Percentiles rank a stretch among this genome's conserved stretches.
Conservation (phyloP, 1,139 yeast species). For the Sugiyamaella pinicola region DNA sequence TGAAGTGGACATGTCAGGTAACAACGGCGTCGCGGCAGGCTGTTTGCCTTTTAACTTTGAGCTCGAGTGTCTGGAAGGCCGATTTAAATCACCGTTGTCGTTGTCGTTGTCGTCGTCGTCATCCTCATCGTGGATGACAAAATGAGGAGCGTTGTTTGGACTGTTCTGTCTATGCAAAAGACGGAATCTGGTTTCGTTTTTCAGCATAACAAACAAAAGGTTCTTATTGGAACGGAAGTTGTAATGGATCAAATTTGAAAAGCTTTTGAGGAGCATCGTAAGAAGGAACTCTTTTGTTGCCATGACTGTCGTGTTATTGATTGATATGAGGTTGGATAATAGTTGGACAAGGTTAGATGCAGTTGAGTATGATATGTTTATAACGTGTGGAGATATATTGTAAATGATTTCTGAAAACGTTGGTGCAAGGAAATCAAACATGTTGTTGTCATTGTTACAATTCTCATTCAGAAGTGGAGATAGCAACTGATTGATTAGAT, state of each 20-base stretch:
- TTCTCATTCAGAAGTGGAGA: conserved; percentile 20
- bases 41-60: conserved; percentile 13
- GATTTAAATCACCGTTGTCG: conserved; percentile 35
- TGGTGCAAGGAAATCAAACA: conserved; percentile 29
- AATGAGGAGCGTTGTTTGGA: conserved; percentile 2
- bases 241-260: conserved; percentile 37
- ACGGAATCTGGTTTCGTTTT: conserved; percentile 34
- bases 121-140: conserved; percentile 27
- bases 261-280: conserved; percentile 38
- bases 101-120: conserved; percentile 37
- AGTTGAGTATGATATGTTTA: conserved; percentile 56
- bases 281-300: conserved; percentile 53
- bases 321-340: conserved; percentile 41
- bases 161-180: conserved; percentile 24
- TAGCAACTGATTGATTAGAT: conserved; percentile 37
- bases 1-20: neutral
- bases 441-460: conserved; percentile 29
- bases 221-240: conserved; percentile 39
- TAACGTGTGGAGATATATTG: conserved; percentile 42
- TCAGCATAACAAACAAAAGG: conserved; percentile 39
- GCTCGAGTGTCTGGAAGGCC: neutral
- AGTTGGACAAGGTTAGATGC: conserved; percentile 60
- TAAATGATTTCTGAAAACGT: conserved; percentile 40
- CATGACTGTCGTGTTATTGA: conserved; percentile 47
- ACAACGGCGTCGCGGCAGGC: conserved; percentile 1